A percentile compares a stretch with the other conserved stretches of the same genome.
Conservation (phyloP, 345 rosid genomes). For the Gossypium rotundifolium region DNA sequence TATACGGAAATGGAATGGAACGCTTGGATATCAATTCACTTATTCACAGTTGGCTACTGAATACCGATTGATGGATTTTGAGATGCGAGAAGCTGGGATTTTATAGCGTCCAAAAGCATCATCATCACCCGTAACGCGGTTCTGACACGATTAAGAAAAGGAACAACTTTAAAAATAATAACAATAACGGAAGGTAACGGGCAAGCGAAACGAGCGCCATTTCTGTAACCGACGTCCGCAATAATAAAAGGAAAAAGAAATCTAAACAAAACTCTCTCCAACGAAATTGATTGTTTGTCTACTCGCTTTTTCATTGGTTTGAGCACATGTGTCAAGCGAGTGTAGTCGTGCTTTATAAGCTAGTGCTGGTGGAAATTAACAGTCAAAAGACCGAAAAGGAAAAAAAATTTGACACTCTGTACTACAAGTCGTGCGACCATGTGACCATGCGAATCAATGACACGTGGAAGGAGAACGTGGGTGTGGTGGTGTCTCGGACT, state of each 20-base stretch:
- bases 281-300: neutral
- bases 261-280: neutral
- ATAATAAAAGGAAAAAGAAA: neutral
- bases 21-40: neutral
- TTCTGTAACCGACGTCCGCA: slow-evolving; percentile 5
- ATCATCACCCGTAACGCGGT: slow-evolving; percentile 20
- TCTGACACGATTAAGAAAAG: slow-evolving; percentile 25
- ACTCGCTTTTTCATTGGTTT: neutral
- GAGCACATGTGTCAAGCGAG: neutral
- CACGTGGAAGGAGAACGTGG: slow-evolving; percentile 13
- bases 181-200: neutral
- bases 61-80: neutral
- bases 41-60: neutral
- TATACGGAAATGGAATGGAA: neutral
- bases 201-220: neutral
- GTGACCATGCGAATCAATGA: neutral
- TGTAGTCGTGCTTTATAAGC: neutral
- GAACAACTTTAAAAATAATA: neutral
- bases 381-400: neutral
- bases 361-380: slow-evolving; percentile 3
- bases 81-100: neutral
- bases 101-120: slow-evolving; percentile 25
- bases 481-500: neutral
- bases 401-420: neutral
- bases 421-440: neutral